Evolutionary conservation across 2,329 filamentous ascomycete species (phyloP), one percentile per base, ranked within the genome.

Genomic region (Fragosphaeria purpurea): DNA sequence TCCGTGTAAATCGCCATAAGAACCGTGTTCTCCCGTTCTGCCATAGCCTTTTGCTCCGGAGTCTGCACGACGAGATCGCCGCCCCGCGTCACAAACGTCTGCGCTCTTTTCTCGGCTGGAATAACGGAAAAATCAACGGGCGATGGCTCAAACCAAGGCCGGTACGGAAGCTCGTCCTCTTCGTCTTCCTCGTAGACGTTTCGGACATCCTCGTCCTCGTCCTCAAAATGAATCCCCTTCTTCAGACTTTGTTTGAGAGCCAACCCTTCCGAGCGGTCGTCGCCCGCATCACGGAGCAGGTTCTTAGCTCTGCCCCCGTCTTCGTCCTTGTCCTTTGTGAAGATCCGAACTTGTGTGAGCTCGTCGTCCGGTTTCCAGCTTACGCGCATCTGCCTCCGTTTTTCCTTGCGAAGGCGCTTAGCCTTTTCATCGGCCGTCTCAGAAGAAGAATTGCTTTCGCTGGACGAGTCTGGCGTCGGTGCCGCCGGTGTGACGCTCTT

Each of bases 301-400:
- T 80, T 84, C 50, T 75, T 72, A 49, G 79, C 77, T 50, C 85
- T 76, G 48, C 81, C 83, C 51, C 82, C 74, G 57, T 88, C 83
- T 61, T 89, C 85, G 4, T 87, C 83, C 1, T 79, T 80, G 54
- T 88, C 83, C 59, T 87, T 85, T 50, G 81, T 79, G 66, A 90
- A 89, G 46, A 82, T 70, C 55, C 79, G 77, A 50, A 88, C 70
- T 57, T 86, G 71, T 1, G 82, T 82, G 34, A 91, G 72, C 34
- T 80, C 76, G 13, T 76, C 69, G 46, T 84, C 85, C 0, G 80
- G 74, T 61, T 83, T 86, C 74, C 85, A 91, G 6, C 69, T 76
- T 6, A 91, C 86, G 10, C 82, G 76, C 30, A 89, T 69, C 55
- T 84, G 80, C 38, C 84, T 76, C 46, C 86, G 77, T 52, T 79